Evolutionary conservation across 768 basidiomycete species (phyloP), one percentile per base, ranked within the genome.

Genomic region (Tricholomella constricta): DNA sequence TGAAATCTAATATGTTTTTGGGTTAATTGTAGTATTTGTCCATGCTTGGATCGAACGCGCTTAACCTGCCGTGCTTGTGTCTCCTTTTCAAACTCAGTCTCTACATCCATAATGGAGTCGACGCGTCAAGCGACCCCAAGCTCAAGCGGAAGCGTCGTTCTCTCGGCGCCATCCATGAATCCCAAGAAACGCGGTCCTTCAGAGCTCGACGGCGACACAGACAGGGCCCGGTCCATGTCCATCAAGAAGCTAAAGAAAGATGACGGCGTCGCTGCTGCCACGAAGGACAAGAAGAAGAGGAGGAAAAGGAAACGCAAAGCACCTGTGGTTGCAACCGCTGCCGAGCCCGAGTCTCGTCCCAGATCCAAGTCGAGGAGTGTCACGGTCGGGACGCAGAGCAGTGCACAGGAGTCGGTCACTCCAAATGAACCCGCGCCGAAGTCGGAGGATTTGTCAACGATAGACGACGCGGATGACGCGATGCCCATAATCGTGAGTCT

Each of bases 271-370:
- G 57, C 26, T 40, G 12, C 35, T 50, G 43, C 56, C 57, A 36
- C 60, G 60, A 69, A 70, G 46, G 73, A 72, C 47, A 75, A 70
- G 58, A 74, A 70, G 64, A 73, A 67, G 55, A 69, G 65, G 54
- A 70, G 56, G 54, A 74, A 64, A 59, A 75, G 65, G 56, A 73
- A 66, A 57, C 69, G 61, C 57, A 74, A 72, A 56, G 61, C 59
- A 2, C 67, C 73, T 20, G 62, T 75, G 23, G 72, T 72, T 12
- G 41, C 61, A 4, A 12, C 52, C 29, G 20, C 54, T 11, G 49
- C 57, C 9, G 61, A 57, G 29, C 9, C 53, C 4, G 57, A 62
- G 29, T 15, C 42, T 34, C 56, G 48, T 29, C 34, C 52, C 6
- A 48, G 35, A 44, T 61, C 61, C 23, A 55, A 37, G 35, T 57